A percentile compares a stretch with the other conserved stretches of the same genome.
Evolutionary conservation across 1,284 basidiomycete genomes (phyloP).

Genomic region (Ganoderma meredithae): DNA sequence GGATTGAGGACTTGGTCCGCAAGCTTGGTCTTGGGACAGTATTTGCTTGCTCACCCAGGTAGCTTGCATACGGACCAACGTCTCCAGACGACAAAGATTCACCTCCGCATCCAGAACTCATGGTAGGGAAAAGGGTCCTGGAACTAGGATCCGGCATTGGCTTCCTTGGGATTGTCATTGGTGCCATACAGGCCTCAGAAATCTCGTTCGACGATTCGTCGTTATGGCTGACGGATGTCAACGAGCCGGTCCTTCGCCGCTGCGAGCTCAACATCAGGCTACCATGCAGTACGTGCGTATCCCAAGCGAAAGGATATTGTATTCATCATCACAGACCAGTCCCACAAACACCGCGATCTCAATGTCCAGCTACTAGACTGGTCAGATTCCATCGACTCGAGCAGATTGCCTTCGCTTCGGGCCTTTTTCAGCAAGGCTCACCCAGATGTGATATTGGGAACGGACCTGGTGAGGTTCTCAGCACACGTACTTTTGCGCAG

Average conservation of each 20-base stretch:
- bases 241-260: constrained; percentile 66
- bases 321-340: constrained; percentile 50
- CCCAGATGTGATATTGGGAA: constrained; percentile 69
- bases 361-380: constrained; percentile 64
- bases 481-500: background rate
- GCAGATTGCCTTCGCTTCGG: constrained; percentile 34
- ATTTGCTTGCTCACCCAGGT: constrained; percentile 65
- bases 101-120: constrained; percentile 58
- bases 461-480: constrained; percentile 63
- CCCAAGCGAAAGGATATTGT: background rate
- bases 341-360: constrained; percentile 55
- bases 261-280: constrained; percentile 66
- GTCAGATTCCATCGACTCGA: constrained; percentile 58
- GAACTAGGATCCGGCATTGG: constrained; percentile 79
- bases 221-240: constrained; percentile 71
- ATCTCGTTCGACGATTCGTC: constrained; percentile 22
- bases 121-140: constrained; percentile 57
- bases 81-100: too few relatives aligned
- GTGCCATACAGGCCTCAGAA: constrained; percentile 45
- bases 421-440: constrained; percentile 51
- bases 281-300: constrained; percentile 63
- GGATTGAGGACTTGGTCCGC: constrained; percentile 81
- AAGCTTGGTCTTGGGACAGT: constrained; percentile 69
- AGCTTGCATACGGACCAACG: background rate
- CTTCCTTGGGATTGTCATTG: constrained; percentile 71